A percentile compares a stretch with the other conserved stretches of the same genome.
phyloP scores from a whole-genome alignment of 345 rosid genomes.

The Arabis hirsuta region DNA sequence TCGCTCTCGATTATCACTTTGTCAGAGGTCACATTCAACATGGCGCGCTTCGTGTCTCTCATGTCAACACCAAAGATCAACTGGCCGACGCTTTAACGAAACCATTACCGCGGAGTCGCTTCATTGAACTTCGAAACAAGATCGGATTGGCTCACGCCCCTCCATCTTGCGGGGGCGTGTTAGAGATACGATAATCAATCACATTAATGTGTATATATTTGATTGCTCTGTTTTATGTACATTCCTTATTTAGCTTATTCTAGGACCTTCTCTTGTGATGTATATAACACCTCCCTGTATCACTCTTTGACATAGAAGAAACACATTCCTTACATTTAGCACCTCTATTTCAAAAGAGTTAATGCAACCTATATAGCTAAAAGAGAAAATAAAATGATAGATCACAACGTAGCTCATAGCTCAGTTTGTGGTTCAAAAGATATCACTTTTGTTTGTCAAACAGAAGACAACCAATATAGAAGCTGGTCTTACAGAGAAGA shows the following conservation, averaged over 20 bases:
- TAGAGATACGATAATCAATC: no score
- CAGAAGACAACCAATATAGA: neutral
- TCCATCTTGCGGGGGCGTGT: no score
- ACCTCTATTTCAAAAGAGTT: conserved; percentile 25
- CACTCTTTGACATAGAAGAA: no score
- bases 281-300: no score
- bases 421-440: neutral
- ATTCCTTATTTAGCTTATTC: no score
- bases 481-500: conserved; percentile 26
- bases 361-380: conserved; percentile 21
- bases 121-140: neutral
- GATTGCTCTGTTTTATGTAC: no score
- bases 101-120: neutral
- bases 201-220: no score
- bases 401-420: conserved; percentile 16
- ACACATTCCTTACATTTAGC: no score
- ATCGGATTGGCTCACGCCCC: no score
- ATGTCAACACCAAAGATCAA: neutral
- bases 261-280: no score
- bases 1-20: neutral
- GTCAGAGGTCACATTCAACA: neutral
- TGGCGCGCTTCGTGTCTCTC: neutral
- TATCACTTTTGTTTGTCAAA: neutral
- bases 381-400: conserved; percentile 6
- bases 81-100: neutral